These are phyloP conservation scores for Hyaloscypha bicolor DNA, from an alignment of 495 filamentous ascomycete species.

Conservation along the genomic window DNA sequence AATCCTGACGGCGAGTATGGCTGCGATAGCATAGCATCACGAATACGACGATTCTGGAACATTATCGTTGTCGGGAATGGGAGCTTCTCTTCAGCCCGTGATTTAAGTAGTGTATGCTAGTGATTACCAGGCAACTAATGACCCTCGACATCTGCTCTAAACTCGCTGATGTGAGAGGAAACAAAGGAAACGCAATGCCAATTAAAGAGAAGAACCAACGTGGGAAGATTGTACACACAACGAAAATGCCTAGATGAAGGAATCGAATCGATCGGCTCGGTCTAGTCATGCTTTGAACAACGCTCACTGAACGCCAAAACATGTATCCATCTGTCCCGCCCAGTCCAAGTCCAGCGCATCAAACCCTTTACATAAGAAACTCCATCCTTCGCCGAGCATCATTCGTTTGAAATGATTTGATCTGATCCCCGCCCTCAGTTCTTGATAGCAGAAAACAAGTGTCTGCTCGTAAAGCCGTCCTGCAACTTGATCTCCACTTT, in stretches of 20 bases:
- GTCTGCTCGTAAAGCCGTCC: slow-evolving; percentile 65
- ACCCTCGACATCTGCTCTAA: slow-evolving; percentile 1
- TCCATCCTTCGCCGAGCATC: background rate
- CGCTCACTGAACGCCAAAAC: slow-evolving; percentile 3
- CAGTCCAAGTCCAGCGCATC: background rate
- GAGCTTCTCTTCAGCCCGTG: background rate
- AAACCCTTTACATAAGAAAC: slow-evolving; percentile 2
- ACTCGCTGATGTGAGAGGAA: background rate
- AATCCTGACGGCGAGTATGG: background rate
- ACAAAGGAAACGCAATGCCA: slow-evolving; percentile 16
- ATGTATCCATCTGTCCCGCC: background rate
- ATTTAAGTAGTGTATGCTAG: background rate
- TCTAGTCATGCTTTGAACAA: slow-evolving; percentile 8
- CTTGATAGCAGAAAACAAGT: slow-evolving; percentile 20
- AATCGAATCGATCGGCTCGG: background rate
- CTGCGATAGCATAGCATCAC: no score
- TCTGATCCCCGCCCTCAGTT: background rate
- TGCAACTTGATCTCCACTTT: slow-evolving; percentile 57
- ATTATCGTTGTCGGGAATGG: background rate
- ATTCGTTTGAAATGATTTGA: background rate
- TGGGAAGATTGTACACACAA: background rate
- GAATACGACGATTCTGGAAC: background rate
- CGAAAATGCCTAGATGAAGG: background rate
- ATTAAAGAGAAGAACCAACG: background rate
- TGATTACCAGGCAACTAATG: background rate